Evolutionary conservation across 2,329 filamentous ascomycete species (phyloP), one percentile per base, ranked within the genome.

Genomic region (Microcyclospora tardicrescens): DNA sequence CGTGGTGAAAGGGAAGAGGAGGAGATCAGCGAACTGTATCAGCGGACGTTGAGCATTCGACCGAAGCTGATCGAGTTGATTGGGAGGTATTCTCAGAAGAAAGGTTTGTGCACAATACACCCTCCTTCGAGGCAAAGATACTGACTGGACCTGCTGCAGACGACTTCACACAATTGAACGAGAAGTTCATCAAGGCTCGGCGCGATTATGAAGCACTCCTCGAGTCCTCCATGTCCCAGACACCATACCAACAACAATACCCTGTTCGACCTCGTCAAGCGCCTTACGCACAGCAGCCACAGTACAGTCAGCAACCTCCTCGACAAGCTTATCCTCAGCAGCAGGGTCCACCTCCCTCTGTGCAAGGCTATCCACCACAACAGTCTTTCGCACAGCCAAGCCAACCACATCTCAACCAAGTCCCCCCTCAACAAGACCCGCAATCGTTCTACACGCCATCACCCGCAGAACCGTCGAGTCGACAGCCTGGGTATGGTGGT

Each of bases 41-140:
- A 98, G 57, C 85, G 87, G 46, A 96, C 91, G 0, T 64, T 96
- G 46, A 84, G 87, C 3, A 98, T 98, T 54, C 75, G 91, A 27
- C 91, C 91, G 10, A 98, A 98, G 66, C 67, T 98, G 45, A 96
- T 98, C 58, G 93, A 96, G 65, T 67, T 98, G 36, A 98, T 98
- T 58, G 91, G 93, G 45, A 96, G 96, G 61, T 98, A 98, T 59
- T 96, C 91, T 9, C 91, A 98, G 60, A 96, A 94, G 74, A 98
- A 98, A 66, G 87, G 86, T 89, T 65, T 50, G 58, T 42, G 31
- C 11, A n/a, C 12, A 27, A 14, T 29, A 24, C 30, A 31, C 8
- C 9, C 16, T 19, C 28, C 13, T 15, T n/a, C 27, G 16, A 12
- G 10, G 3, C 6, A 13, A 5, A 16, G 5, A 32, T 11, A 5